Evolutionary conservation across 108 stramenopile genomes (phyloP).

Genomic region (Skeletonema potamos): DNA sequence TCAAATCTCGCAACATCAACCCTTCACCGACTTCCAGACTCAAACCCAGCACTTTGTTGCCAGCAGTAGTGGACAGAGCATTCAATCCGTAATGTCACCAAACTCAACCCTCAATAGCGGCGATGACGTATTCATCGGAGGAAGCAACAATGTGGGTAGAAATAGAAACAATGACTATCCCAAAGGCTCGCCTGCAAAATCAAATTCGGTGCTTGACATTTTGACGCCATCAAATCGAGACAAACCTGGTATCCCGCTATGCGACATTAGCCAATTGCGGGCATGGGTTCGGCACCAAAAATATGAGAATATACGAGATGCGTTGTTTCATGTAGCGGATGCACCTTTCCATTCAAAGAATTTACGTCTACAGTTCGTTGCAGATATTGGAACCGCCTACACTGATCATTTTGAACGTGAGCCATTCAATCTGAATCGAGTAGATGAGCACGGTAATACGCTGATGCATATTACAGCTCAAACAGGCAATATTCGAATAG

Average conservation of each 20-base stretch:
- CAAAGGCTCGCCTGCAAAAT: conserved; percentile 14
- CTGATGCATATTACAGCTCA: conserved; percentile 77
- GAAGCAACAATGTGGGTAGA: not conserved
- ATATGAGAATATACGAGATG: conserved; percentile 63
- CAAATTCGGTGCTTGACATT: conserved; percentile 39
- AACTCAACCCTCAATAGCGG: conserved; percentile 16
- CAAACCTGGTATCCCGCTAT: conserved; percentile 28
- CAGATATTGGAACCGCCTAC: conserved; percentile 78
- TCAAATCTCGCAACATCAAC: conserved; percentile 4
- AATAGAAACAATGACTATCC: conserved; percentile 7
- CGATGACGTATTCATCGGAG: not conserved
- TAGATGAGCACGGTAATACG: conserved; percentile 85
- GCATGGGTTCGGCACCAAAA: conserved; percentile 69
- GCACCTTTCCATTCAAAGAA: conserved; percentile 51
- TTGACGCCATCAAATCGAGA: conserved; percentile 35
- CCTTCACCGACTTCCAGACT: not conserved
- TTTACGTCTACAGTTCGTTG: conserved; percentile 62
- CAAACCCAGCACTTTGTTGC: conserved; percentile 6
- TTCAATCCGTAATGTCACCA: conserved; percentile 11
- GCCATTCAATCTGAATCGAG: conserved; percentile 73
- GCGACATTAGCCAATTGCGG: conserved; percentile 39
- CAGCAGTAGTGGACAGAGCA: not conserved
- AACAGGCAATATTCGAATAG: conserved; percentile 71
- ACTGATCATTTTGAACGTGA: conserved; percentile 59
- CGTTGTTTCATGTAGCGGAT: conserved; percentile 61